phyloP scores from a whole-genome alignment of 2,329 filamentous ascomycete species.

The Colletotrichum echinochloae region DNA sequence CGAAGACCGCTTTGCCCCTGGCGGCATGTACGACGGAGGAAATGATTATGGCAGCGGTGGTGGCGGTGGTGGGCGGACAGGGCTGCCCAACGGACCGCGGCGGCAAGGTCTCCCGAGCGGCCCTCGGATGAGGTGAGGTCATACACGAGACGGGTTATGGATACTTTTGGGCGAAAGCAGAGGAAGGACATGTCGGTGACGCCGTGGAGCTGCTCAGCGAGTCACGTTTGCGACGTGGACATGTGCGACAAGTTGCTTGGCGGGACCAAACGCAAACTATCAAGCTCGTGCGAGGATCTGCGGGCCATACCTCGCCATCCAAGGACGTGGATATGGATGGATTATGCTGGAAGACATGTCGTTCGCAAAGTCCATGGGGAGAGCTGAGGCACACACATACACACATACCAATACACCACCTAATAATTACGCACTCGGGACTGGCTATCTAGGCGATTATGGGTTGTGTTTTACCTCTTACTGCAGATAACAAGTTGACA shows the following conservation, averaged over 20 bases:
- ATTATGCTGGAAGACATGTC: slow-evolving; percentile 29
- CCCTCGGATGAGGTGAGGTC: slow-evolving; percentile 56
- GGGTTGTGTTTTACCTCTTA: neutral
- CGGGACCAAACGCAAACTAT: neutral
- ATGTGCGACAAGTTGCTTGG: neutral
- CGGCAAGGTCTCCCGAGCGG: slow-evolving; percentile 48
- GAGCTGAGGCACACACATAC: slow-evolving; percentile 29
- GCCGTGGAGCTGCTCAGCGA: neutral
- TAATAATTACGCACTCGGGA: slow-evolving; percentile 17
- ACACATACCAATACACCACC: slow-evolving; percentile 26
- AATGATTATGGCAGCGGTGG: slow-evolving; percentile 45
- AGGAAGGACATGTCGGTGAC: neutral
- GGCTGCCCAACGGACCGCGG: slow-evolving; percentile 61
- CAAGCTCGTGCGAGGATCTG: slow-evolving; percentile 5
- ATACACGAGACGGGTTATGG: neutral
- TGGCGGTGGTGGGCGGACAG: slow-evolving; percentile 54
- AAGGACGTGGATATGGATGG: slow-evolving; percentile 14
- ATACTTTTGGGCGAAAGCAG: neutral
- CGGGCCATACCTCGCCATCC: neutral
- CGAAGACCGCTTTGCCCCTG: slow-evolving; percentile 61
- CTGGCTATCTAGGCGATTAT: neutral
- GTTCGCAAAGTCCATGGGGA: slow-evolving; percentile 17
- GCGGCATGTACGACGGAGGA: slow-evolving; percentile 57
- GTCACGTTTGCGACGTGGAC: slow-evolving; percentile 2
- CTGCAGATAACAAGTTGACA: no score